Base-by-base conservation (phyloP, 441 rosid species). In the Populus trichocarpa region DNA sequence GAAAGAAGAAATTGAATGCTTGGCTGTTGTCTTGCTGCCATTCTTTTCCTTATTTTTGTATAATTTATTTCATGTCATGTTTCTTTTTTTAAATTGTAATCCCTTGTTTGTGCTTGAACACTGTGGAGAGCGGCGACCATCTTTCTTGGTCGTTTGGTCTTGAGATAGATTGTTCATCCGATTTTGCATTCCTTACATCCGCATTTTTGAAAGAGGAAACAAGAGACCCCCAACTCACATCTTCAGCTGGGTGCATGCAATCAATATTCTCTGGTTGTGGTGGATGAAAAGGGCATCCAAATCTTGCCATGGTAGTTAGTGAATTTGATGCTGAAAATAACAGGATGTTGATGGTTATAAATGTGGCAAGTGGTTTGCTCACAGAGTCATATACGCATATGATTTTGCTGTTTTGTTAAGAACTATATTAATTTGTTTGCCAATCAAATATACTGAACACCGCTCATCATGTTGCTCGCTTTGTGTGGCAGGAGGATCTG, bases 381-480 rank as follows among this genome's bases (percentile, higher is more conserved):
- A 3, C 50, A 53, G 61, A 18, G 61, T 53, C 61, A 16, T 53
- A 2, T 53, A 53, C 2, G 8, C 61, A 16, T 50, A 53, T 53
- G 9, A 16, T 26, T 23, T 57, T 23, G 25, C 22, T 69, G n/a
- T 35, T 5, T 4, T 3, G 30, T 22, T 22, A 16, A 16, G 14
- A 42, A 8, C 38, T 32, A 26, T 70, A 33, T 18, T 66, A 13
- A 4, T 22, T 18, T 4, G 13, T 67, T 66, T n/a, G 30, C n/a
- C 46, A 22, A 16, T 50, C 6, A 14, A 26, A 38, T 9, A 46
- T 10, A 13, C 11, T 2, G 46, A 10, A 35, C 22, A 50, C 23
- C 33, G 23, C 35, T 35, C 2, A 46, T n/a, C 18, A 42, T 42
- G 4, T 26, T 70, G 78, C 66, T 79, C 80, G 87, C 46, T 69